Base-by-base conservation (phyloP, 768 basidiomycete species). In the Lentinula sp. region DNA sequence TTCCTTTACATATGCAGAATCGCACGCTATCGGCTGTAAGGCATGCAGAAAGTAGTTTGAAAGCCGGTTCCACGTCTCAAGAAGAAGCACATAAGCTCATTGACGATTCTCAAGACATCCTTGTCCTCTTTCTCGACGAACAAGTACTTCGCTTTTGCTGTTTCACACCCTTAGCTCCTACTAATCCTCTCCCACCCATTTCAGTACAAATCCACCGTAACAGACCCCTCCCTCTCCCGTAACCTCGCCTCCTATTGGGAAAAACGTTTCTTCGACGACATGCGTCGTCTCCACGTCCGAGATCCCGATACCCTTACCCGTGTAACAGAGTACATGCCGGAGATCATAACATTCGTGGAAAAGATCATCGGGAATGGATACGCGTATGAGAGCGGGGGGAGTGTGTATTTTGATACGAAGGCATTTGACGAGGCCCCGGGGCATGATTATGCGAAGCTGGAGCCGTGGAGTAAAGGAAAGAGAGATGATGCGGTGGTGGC, bases 401-500 rank as follows among this genome's bases (percentile, higher is more conserved):
- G 89, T 72, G 85, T 98, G 33, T 98, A 95, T 74, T 98, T 98
- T 67, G 91, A 97, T 73, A 95, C 93, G 0, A 74, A 75, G 52
- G 81, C 82, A 42, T 98, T 96, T 66, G 92, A 96, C 71, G 80
- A 81, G 48, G 81, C 87, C 13, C 81, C 85, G 61, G 81, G 77
- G 4, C 95, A 98, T 68, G 76, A 84, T 61, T 99, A 98, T 68
- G 95, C 95, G 9, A 98, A 98, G 74, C 77, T 98, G 43, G 93
- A 95, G 69, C 95, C 97, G 3, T 93, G 93, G 87, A 95, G 90
- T 71, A 96, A 94, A 76, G 93, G 93, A 16, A 97, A 99, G 72
- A 82, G 85, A 60, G 91, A 93, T 61, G 93, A 91, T 69, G 37
- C 6, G 9, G 6, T 39, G 9, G 7, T 13, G 3, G 13, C 37